Percentiles rank a stretch among this genome's conserved stretches.
Evolutionary conservation across 1,284 basidiomycete genomes (phyloP).

Genomic region (Microbotryum scabiosae): DNA sequence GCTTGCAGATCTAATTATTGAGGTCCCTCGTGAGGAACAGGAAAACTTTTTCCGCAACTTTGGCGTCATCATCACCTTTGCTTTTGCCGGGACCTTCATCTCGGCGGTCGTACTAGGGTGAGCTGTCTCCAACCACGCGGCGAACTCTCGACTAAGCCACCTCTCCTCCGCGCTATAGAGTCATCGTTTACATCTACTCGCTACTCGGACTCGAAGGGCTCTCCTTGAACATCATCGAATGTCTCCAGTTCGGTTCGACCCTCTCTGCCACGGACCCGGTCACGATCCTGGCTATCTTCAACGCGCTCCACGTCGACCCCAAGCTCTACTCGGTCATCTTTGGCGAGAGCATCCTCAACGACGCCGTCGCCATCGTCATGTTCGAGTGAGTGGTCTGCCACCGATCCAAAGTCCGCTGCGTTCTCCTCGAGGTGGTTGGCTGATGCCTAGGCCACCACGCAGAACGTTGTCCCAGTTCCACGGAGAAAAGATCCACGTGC

Average conservation of each 20-base stretch:
- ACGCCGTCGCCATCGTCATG: slow-evolving; percentile 99
- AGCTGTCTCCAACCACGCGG: too few relatives aligned
- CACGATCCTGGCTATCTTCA: slow-evolving; percentile 97
- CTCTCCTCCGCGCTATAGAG: slow-evolving; percentile 45
- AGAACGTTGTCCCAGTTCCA: slow-evolving; percentile 90
- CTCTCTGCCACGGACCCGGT: slow-evolving; percentile 96
- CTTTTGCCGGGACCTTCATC: slow-evolving; percentile 93
- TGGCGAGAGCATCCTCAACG: slow-evolving; percentile 92
- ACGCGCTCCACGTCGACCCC: slow-evolving; percentile 96
- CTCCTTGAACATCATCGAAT: slow-evolving; percentile 73
- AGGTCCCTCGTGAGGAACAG: slow-evolving; percentile 42
- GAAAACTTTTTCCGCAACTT: slow-evolving; percentile 98
- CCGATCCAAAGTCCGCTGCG: neutral
- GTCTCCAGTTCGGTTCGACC: slow-evolving; percentile 92
- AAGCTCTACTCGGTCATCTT: slow-evolving; percentile 98
- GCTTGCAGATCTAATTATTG: too few relatives aligned
- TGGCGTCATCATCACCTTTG: slow-evolving; percentile 86
- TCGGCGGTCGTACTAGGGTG: slow-evolving; percentile 95
- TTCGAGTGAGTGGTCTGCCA: slow-evolving; percentile 69
- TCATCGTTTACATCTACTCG: slow-evolving; percentile 93
- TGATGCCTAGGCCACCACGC: slow-evolving; percentile 1
- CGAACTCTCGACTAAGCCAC: too few relatives aligned
- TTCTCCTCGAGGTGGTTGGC: neutral
- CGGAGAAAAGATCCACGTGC: slow-evolving; percentile 75
- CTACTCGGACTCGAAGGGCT: slow-evolving; percentile 81